Evolutionary conservation across 257 asterid species (phyloP).

Genomic region (Eustoma russellianum): DNA sequence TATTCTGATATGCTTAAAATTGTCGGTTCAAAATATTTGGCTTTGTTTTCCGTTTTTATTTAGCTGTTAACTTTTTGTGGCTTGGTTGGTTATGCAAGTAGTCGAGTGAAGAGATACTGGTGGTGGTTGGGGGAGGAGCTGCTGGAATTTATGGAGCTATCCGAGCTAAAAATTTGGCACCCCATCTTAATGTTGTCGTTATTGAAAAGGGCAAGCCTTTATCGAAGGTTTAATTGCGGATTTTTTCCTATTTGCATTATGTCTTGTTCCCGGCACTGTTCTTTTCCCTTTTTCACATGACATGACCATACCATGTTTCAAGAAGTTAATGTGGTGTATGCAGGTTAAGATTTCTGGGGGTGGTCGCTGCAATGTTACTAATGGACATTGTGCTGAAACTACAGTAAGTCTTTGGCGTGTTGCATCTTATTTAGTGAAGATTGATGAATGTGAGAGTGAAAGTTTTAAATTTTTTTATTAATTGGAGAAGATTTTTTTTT

Average conservation of each 20-base stretch:
- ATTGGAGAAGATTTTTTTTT: too few relatives aligned
- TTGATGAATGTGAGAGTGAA: too few relatives aligned
- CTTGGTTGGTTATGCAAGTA: constrained; percentile 13
- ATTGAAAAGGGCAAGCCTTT: constrained; percentile 85
- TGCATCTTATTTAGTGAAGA: neutral
- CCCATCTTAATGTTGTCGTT: constrained; percentile 62
- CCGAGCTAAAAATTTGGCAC: constrained; percentile 83
- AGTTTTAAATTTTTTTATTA: neutral
- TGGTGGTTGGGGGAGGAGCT: constrained; percentile 96
- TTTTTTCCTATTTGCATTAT: neutral
- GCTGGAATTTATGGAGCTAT: constrained; percentile 95
- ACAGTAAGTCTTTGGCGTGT: constrained; percentile 34
- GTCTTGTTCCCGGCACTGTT: neutral
- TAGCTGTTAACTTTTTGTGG: neutral
- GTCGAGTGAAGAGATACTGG: constrained; percentile 53
- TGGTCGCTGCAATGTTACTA: constrained; percentile 93
- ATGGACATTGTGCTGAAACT: constrained; percentile 65
- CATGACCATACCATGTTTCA: neutral
- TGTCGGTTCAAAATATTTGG: neutral
- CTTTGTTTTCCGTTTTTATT: neutral
- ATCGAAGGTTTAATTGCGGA: constrained; percentile 47
- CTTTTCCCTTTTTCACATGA: too few relatives aligned
- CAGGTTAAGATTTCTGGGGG: constrained; percentile 98
- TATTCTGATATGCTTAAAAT: too few relatives aligned
- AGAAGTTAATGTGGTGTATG: constrained; percentile 8